These are phyloP conservation scores for Botryotinia globosa DNA, from an alignment of 2,329 filamentous ascomycete genomes.

Conservation along the genomic window DNA sequence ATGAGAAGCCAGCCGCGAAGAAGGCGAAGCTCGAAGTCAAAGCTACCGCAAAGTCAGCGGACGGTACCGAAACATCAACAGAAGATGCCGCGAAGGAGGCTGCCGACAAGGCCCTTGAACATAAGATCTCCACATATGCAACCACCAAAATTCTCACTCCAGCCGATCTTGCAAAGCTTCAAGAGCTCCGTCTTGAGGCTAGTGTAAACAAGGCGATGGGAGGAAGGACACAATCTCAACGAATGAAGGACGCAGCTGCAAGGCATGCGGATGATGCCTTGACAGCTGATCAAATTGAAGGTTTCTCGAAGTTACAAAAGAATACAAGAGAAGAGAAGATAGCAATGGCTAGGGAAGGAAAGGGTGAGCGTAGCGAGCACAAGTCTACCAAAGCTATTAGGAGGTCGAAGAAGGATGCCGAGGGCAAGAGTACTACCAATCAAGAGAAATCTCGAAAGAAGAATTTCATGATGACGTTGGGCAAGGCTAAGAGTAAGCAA, in stretches of 20 bases:
- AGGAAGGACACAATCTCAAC: slow-evolving; percentile 44
- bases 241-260: slow-evolving; percentile 43
- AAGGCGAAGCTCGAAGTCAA: slow-evolving; percentile 52
- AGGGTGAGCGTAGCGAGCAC: slow-evolving; percentile 74
- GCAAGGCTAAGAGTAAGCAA: slow-evolving; percentile 92
- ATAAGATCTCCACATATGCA: slow-evolving; percentile 70
- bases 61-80: slow-evolving; percentile 37
- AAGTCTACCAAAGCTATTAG: slow-evolving; percentile 81
- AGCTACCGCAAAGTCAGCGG: slow-evolving; percentile 28
- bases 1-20: slow-evolving; percentile 67
- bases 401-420: slow-evolving; percentile 80
- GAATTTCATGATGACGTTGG: slow-evolving; percentile 98
- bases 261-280: slow-evolving; percentile 83
- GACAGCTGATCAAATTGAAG: slow-evolving; percentile 89
- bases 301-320: slow-evolving; percentile 77
- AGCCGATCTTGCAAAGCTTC: slow-evolving; percentile 90
- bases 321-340: slow-evolving; percentile 86
- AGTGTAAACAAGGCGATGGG: slow-evolving; percentile 63
- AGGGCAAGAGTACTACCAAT: slow-evolving; percentile 96
- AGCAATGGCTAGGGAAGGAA: slow-evolving; percentile 77
- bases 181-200: slow-evolving; percentile 76
- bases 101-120: slow-evolving; percentile 38
- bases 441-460: slow-evolving; percentile 95
- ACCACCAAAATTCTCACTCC: slow-evolving; percentile 93
- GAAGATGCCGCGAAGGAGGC: slow-evolving; percentile 46